Base-by-base conservation (phyloP, 2,329 filamentous ascomycete genomes). In the Fusarium lyarnte region DNA sequence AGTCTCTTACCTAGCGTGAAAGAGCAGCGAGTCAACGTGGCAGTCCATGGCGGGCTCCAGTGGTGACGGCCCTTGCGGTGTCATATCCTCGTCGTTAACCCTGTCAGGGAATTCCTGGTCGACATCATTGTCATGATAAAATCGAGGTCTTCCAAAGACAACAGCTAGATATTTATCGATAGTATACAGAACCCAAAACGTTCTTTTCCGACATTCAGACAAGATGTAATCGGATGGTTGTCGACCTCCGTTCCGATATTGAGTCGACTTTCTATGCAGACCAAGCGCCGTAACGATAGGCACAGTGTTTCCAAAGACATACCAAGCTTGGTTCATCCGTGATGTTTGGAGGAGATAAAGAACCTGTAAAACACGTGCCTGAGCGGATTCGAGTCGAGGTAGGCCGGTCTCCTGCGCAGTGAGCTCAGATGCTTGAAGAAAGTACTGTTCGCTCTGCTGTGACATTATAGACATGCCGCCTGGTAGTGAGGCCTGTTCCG, bases 71-170 rank as follows among this genome's bases (percentile, higher is more conserved):
- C 86, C 80, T 36, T 83, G 75, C 13, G 83, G 73, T 2, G 85
- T 83, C 79, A 91, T 85, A 35, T 89, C 85, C 41, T 89, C 86
- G 64, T 91, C 89, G 60, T 89, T 88, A 46, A 89, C 83, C 3
- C 81, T 73, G 21, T 84, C 84, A 0, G 89, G 89, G n/a, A 89
- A 82, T 5, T 86, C 85, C 63, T 91, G 89, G 58, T 91, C 89
- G 52, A 90, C 89, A 55, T 91, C 88, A 38, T 90, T 87, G 47
- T 91, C 89, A 53, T 90, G 89, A 31, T 90, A 87, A 19, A 89
- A 84, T 12, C 88, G 79, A 2, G 90, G 90, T 10, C 90, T 83
- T 0, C 90, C 90, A 35, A 91, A 86, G 23, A 90, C 87, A n/a
- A 90, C 87, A 29, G 88, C 87, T 2, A 92, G 80, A 62, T 91